These are phyloP conservation scores for Paecilomyces dactylethromorphus DNA, from an alignment of 2,329 filamentous ascomycete genomes.

Conservation along the genomic window DNA sequence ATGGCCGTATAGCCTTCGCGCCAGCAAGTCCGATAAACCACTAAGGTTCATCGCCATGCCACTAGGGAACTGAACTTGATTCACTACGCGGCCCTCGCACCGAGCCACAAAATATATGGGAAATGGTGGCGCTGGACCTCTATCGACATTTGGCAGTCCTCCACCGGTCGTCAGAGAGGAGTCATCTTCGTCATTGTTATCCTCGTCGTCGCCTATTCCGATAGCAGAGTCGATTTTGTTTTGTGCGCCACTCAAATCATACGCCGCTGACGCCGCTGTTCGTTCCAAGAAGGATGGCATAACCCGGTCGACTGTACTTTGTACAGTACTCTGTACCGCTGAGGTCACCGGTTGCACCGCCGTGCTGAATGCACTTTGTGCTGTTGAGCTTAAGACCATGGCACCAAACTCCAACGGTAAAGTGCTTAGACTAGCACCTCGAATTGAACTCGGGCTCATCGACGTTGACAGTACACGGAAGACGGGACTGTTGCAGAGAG, in stretches of 20 bases:
- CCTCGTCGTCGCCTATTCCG: conserved; percentile 27
- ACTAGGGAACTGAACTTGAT: conserved; percentile 30
- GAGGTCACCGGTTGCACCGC: conserved; percentile 17
- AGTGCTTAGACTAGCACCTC: conserved; percentile 58
- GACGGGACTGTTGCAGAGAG: conserved; percentile 59
- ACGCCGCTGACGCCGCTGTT: neutral
- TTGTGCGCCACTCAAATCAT: neutral
- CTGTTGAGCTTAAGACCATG: conserved; percentile 39
- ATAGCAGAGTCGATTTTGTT: neutral
- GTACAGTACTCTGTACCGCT: conserved; percentile 20
- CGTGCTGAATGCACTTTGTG: conserved; percentile 23
- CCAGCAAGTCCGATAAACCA: conserved; percentile 47
- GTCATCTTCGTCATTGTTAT: conserved; percentile 28
- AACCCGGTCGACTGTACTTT: neutral
- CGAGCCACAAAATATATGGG: conserved; percentile 39
- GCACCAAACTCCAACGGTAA: conserved; percentile 59
- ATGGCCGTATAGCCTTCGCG: conserved; percentile 51
- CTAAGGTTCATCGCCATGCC: conserved; percentile 51
- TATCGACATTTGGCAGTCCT: conserved; percentile 15
- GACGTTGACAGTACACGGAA: conserved; percentile 65
- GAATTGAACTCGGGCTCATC: conserved; percentile 52
- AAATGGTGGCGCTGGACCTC: conserved; percentile 25
- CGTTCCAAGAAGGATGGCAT: neutral
- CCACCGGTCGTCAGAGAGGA: conserved; percentile 29
- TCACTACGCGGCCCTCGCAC: conserved; percentile 46